Evolutionary conservation across 495 filamentous ascomycete genomes (phyloP).

Genomic region (Annulohypoxylon moriforme): DNA sequence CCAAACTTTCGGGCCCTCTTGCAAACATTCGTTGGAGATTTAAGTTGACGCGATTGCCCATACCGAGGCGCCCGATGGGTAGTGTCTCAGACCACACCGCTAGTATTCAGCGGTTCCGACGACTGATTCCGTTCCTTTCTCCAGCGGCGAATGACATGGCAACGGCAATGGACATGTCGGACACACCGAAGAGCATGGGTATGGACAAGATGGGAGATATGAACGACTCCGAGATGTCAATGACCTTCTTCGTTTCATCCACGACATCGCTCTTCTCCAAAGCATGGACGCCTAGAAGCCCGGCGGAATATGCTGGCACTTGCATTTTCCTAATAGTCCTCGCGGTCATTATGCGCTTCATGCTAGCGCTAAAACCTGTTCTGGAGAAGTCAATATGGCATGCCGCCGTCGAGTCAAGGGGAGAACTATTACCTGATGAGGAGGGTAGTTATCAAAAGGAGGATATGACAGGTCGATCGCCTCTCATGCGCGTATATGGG

Average conservation of each 20-base stretch:
- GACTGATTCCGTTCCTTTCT: not conserved
- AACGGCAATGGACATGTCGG: conserved; percentile 24
- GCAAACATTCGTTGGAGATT: conserved; percentile 2
- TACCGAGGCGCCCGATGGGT: not conserved
- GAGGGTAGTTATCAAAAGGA: conserved; percentile 24
- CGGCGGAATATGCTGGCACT: conserved; percentile 75
- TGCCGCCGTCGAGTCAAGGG: conserved; percentile 59
- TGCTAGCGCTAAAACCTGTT: conserved; percentile 71
- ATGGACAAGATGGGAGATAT: conserved; percentile 36
- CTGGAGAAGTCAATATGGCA: conserved; percentile 78
- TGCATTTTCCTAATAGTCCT: conserved; percentile 81
- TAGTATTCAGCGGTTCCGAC: not conserved
- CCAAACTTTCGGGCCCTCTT: not conserved
- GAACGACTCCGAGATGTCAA: conserved; percentile 39
- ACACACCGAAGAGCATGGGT: conserved; percentile 20
- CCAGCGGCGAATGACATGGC: not conserved
- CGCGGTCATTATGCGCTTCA: conserved; percentile 68
- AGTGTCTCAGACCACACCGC: not conserved
- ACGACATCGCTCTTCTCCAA: conserved; percentile 74
- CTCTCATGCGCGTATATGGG: not conserved
- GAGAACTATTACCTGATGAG: conserved; percentile 23
- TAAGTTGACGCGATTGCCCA: conserved; percentile 4
- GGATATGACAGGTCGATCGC: not conserved
- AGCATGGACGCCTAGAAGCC: conserved; percentile 71
- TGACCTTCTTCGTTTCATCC: conserved; percentile 66